These are phyloP conservation scores for Xylariaceae sp. DNA, from an alignment of 2,329 filamentous ascomycete species.

Conservation along the genomic window DNA sequence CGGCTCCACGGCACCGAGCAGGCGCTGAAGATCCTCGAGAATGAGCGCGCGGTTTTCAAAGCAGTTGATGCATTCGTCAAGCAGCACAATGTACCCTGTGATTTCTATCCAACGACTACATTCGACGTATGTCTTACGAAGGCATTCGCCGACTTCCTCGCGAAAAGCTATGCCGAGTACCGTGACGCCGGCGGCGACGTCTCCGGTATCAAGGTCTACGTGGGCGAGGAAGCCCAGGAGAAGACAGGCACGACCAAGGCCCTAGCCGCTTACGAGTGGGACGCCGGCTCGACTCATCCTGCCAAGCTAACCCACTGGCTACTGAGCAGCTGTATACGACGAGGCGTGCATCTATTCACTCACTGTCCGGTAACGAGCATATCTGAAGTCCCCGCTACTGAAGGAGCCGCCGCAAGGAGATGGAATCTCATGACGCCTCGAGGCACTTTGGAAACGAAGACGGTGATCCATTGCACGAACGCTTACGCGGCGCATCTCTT, in stretches of 20 bases:
- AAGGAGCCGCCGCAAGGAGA: slow-evolving; percentile 4
- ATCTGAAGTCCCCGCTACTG: slow-evolving; percentile 18
- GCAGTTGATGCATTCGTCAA: slow-evolving; percentile 45
- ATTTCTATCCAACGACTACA: slow-evolving; percentile 50
- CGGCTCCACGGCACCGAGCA: slow-evolving; percentile 46
- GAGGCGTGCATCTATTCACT: slow-evolving; percentile 46
- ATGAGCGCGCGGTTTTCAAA: slow-evolving; percentile 45
- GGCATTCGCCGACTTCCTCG: slow-evolving; percentile 49
- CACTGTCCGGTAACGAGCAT: slow-evolving; percentile 44
- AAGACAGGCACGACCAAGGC: slow-evolving; percentile 43
- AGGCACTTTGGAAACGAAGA: slow-evolving; percentile 35
- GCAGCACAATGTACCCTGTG: slow-evolving; percentile 45
- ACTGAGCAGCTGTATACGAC: slow-evolving; percentile 40
- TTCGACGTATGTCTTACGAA: slow-evolving; percentile 52
- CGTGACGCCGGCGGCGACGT: slow-evolving; percentile 46
- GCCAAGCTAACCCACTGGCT: slow-evolving; percentile 54
- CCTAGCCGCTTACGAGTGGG: slow-evolving; percentile 54
- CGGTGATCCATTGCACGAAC: slow-evolving; percentile 45
- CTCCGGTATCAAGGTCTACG: slow-evolving; percentile 44
- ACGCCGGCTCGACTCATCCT: slow-evolving; percentile 51
- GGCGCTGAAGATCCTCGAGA: slow-evolving; percentile 49
- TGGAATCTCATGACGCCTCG: slow-evolving; percentile 42
- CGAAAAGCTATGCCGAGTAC: slow-evolving; percentile 43
- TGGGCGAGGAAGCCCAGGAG: slow-evolving; percentile 40
- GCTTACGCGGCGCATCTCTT: slow-evolving; percentile 43